Percentiles rank a stretch among this genome's conserved stretches.
These are phyloP conservation scores for Botryococcus braunii DNA, from an alignment of 163 green algal genomes.

Conservation along the genomic window DNA sequence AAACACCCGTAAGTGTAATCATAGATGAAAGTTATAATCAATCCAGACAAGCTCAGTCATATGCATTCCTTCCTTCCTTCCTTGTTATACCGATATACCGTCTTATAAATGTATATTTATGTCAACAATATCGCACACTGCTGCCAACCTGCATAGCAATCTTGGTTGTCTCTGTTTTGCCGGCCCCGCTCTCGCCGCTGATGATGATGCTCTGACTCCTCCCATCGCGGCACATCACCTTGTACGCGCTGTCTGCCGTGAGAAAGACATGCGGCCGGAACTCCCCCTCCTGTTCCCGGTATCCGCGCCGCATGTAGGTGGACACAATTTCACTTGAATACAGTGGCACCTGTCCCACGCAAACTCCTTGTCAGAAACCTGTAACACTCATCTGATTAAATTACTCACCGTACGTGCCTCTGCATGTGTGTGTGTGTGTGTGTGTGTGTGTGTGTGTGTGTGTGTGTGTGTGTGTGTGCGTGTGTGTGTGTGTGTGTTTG, in stretches of 20 bases:
- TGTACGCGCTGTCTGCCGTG: constrained; percentile 55
- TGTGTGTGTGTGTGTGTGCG: no score
- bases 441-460: no score
- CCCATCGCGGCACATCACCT: constrained; percentile 80
- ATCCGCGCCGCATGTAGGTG: constrained; percentile 50
- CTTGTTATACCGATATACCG: no score
- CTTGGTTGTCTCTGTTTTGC: constrained; percentile 98
- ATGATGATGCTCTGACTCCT: constrained; percentile 90
- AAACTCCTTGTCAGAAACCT: no score
- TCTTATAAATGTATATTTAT: constrained; percentile 8
- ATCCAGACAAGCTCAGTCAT: no score
- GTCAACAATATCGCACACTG: constrained; percentile 32
- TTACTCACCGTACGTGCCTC: no score
- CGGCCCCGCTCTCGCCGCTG: constrained; percentile 88
- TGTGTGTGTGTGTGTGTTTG: no score
- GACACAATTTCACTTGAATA: constrained; percentile 61
- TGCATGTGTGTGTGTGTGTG: no score
- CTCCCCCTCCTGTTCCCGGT: constrained; percentile 36
- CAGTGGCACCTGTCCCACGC: constrained; percentile 64
- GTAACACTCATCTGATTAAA: no score
- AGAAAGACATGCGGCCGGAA: constrained; percentile 76
- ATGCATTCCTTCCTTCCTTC: no score
- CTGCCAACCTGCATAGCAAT: constrained; percentile 84
- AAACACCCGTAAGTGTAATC: no score
- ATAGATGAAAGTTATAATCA: no score